Base-by-base conservation (phyloP, 805 yeast genomes). In the Kuraishia floccosa region DNA sequence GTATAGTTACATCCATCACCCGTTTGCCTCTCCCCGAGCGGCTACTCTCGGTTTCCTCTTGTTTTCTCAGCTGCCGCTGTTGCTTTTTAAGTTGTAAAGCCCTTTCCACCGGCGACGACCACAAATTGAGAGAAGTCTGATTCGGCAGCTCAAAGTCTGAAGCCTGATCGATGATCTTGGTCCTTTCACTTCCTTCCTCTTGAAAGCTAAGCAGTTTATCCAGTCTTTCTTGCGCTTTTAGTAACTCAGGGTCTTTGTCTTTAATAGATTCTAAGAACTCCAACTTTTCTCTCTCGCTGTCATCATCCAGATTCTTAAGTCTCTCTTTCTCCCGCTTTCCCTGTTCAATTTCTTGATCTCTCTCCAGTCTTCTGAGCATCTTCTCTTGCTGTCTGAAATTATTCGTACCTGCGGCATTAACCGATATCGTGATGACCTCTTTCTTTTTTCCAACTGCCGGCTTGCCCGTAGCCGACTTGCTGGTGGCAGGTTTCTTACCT, bases 81-180 rank as follows among this genome's bases (percentile, higher is more conserved):
- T 87, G 96, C 41, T 74, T 74, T 50, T 86, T 85, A 43, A 91
- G 58, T 48, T 83, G 85, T 35, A 85, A 59, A 0, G 96, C 96
- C 41, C 91, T 71, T 43, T 93, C 96, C 32, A 77, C 65, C 0
- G 79, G 76, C 1, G 94, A 77, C 0, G 94, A 76, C 97, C 98
- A 91, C 38, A 78, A 58, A 40, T 72, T 78, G 20, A 63, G 65
- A 1, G 67, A 55, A 3, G 60, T 58, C 0, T 84, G 72, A 22
- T 64, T 56, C 11, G 67, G 59, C 33, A 77, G 53, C 30, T 83
- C 93, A 49, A 71, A 84, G 49, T 91, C 98, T 4, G 94, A 73
- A 0, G 93, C 96, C 47, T 84, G 78, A 49, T 91, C 99, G 24
- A 93, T 87, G 39, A 91, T 85, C 42, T 72, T 74, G 0, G 98